Base-by-base conservation (phyloP, 1,284 basidiomycete genomes). In the Ustilago shanxiensis region DNA sequence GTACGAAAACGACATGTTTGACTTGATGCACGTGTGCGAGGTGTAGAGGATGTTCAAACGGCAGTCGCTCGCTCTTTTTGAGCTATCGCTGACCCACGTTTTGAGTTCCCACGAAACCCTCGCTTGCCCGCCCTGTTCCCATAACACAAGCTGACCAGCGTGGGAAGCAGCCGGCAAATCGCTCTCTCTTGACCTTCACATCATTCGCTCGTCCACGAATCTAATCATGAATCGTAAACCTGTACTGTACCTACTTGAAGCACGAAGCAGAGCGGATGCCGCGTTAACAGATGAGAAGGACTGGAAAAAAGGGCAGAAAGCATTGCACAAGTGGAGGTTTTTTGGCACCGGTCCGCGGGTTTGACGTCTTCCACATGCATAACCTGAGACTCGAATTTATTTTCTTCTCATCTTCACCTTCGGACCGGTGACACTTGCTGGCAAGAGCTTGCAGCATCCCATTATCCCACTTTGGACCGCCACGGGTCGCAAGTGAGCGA, bases 291-390 rank as follows among this genome's bases (percentile, higher is more conserved):
- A n/a, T n/a, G n/a, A n/a, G n/a, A n/a, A n/a, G n/a, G n/a, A n/a
- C n/a, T n/a, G n/a, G n/a, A n/a, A n/a, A n/a, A n/a, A n/a, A n/a
- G n/a, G n/a, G n/a, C n/a, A n/a, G n/a, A n/a, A n/a, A n/a, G n/a
- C n/a, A n/a, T n/a, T 39, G 33, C 26, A 24, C 20, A 39, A n/a
- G 28, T 28, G 60, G 28, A 45, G 60, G 51, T 35, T n/a, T 44
- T 22, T 8, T 45, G 35, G 5, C 41, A 39, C 14, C 53, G 31
- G 41, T 49, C 50, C 59, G 59, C 59, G 44, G 56, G 44, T n/a
- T 29, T 45, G 45, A 50, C 57, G 35, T 49, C 44, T 58, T 50
- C 44, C 20, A 22, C 20, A 47, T 10, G 1, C 18, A 22, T 22
- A 20, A 26, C 14, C 6, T 11, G n/a, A 7, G n/a, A 44, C 18